phyloP scores from a whole-genome alignment of 495 filamentous ascomycete genomes.

The Penicillium bialowiezense region DNA sequence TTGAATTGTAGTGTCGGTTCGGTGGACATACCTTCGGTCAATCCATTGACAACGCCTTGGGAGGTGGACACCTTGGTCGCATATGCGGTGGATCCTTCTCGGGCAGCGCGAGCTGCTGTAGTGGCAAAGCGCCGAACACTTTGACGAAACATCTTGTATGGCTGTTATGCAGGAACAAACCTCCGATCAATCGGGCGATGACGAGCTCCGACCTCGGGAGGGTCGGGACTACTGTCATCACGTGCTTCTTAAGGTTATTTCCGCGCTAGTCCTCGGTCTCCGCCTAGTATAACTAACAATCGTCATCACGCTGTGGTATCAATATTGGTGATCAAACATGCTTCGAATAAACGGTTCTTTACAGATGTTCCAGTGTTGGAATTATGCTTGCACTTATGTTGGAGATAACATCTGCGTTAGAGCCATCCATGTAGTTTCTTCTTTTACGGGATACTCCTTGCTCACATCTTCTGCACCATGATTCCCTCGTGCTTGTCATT shows the following conservation, averaged over 20 bases:
- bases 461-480: too few species aligned
- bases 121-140: conserved; percentile 55
- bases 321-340: too few species aligned
- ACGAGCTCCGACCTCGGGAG: conserved; percentile 13
- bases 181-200: conserved; percentile 2
- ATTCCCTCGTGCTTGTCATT: too few species aligned
- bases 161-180: conserved; percentile 10
- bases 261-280: too few species aligned
- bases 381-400: too few species aligned
- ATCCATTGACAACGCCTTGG: conserved; percentile 77
- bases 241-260: conserved; percentile 36
- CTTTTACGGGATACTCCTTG: too few species aligned
- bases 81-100: conserved; percentile 57
- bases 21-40: conserved; percentile 71
- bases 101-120: conserved; percentile 48
- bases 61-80: conserved; percentile 69
- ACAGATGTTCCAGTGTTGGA: too few species aligned
- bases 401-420: too few species aligned
- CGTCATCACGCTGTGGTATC: too few species aligned
- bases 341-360: too few species aligned
- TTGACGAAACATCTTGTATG: conserved; percentile 53
- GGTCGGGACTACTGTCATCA: conserved; percentile 17
- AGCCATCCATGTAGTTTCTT: too few species aligned
- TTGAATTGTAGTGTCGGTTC: neutral
- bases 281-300: too few species aligned